A percentile compares a stretch with the other conserved stretches of the same genome.
phyloP scores from a whole-genome alignment of 1,284 basidiomycete species.

The Papiliotrema nemorosa region DNA sequence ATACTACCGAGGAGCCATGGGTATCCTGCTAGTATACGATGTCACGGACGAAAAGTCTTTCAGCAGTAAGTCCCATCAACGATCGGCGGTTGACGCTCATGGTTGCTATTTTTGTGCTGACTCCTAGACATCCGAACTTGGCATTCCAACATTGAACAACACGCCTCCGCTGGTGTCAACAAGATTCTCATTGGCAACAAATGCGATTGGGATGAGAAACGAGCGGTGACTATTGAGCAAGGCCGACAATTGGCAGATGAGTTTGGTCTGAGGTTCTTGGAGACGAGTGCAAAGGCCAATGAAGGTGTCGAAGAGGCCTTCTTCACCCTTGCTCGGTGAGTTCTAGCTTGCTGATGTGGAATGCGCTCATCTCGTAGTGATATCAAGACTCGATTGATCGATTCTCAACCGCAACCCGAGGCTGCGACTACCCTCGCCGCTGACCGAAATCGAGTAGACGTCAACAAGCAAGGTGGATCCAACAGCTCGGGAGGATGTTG shows the following conservation, averaged over 20 bases:
- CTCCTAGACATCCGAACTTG: constrained; percentile 91
- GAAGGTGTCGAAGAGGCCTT: constrained; percentile 99
- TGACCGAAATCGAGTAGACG: constrained; percentile 37
- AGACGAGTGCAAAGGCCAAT: constrained; percentile 96
- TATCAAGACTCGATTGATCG: constrained; percentile 95
- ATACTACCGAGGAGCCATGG: constrained; percentile 99
- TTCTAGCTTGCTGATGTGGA: constrained; percentile 4
- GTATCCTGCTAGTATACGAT: constrained; percentile 96
- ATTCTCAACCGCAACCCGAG: constrained; percentile 74
- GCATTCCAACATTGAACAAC: constrained; percentile 98
- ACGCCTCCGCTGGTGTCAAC: constrained; percentile 97
- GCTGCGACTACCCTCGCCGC: constrained; percentile 30
- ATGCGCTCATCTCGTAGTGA: constrained; percentile 57
- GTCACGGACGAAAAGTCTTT: constrained; percentile 98
- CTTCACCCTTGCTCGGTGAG: constrained; percentile 90
- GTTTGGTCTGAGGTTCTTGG: constrained; percentile 91
- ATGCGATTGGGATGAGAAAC: constrained; percentile 97
- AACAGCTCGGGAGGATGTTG: constrained; percentile 39
- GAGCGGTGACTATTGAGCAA: constrained; percentile 73
- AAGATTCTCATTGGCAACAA: constrained; percentile 99
- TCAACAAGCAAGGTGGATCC: constrained; percentile 29
- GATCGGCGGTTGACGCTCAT: too few species aligned
- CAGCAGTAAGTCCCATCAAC: constrained; percentile 61
- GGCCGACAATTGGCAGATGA: constrained; percentile 69
- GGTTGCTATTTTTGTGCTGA: too few species aligned